Base-by-base conservation (phyloP, 1,284 basidiomycete species). In the Pisolithus thermaeus region DNA sequence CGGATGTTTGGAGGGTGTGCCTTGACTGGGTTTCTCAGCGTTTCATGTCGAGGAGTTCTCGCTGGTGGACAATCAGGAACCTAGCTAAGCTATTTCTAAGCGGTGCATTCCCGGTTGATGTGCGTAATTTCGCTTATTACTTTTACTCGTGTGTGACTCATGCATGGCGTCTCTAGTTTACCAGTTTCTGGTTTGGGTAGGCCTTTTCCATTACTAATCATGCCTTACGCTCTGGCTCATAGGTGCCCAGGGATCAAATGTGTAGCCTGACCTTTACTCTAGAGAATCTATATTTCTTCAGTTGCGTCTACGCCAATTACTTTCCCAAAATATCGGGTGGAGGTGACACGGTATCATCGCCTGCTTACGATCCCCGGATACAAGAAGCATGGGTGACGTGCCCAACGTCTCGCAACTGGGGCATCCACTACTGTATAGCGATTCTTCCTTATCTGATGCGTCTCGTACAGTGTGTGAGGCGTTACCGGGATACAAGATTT, bases 101-200 rank as follows among this genome's bases (percentile, higher is more conserved):
- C 25, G 94, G 94, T 0, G 72, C 77, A 18, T 77, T 79, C 36
- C 76, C 77, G 8, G 91, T 94, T 54, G 90, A 93, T 75, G 89
- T 84, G 56, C 59, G 74, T 64, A 51, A 45, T 18, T 43, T 28
- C 35, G 35, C 39, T n/a, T 49, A 23, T 30, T 35, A 35, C 35
- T 23, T 7, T 51, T 23, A 42, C 7, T 22, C 38, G 7, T 25
- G 18, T 11, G 37, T 7, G 8, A 22, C 42, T 9, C 8, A 50
- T 27, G 30, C 46, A 36, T 40, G 40, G 20, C 35, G 49, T 30
- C 51, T 37, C 42, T 22, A 87, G 82, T 90, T 90, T 65, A 72
- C 81, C 35, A 88, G 90, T 71, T 87, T 90, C 78, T 90, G 87
- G 87, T 74, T 90, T 63, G 87, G 85, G 87, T 88, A 66, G 52